Conservation (phyloP, 768 basidiomycete species). For the Suillus spraguei region DNA sequence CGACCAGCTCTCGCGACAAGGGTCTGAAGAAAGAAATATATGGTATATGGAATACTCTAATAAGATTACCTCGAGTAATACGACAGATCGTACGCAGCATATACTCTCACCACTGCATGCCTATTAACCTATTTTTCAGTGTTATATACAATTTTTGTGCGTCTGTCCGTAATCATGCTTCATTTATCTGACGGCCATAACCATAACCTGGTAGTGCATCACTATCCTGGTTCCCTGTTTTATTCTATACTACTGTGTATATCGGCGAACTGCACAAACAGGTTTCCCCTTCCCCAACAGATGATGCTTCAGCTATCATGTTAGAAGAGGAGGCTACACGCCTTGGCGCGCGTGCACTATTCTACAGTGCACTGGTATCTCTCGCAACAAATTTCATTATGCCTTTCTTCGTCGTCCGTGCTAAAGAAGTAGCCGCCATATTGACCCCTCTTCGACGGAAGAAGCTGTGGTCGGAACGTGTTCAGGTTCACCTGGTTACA, state of each 20-base stretch:
- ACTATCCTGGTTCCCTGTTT: constrained; percentile 91
- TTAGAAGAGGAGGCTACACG: constrained; percentile 75
- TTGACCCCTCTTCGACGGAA: constrained; percentile 22
- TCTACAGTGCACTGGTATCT: constrained; percentile 72
- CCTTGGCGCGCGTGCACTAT: constrained; percentile 81
- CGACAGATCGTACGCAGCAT: constrained; percentile 69
- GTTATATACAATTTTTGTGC: constrained; percentile 80
- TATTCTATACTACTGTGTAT: constrained; percentile 89
- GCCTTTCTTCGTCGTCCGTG: constrained; percentile 58
- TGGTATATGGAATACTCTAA: constrained; percentile 72
- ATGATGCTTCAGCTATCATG: constrained; percentile 32
- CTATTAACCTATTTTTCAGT: constrained; percentile 44
- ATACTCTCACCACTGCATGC: constrained; percentile 9
- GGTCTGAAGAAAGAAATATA: constrained; percentile 48
- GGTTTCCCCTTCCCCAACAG: constrained; percentile 36
- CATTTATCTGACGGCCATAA: constrained; percentile 10
- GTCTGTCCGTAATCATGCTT: constrained; percentile 24
- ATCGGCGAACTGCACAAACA: constrained; percentile 84
- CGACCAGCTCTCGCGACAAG: constrained; percentile 23
- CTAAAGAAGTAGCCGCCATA: constrained; percentile 13
- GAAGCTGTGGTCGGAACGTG: constrained; percentile 37
- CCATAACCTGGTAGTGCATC: constrained; percentile 53
- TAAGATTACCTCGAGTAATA: constrained; percentile 72
- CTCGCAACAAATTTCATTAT: constrained; percentile 69
- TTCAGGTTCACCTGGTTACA: constrained; percentile 63